Base-by-base conservation (phyloP, 164 flowering plant species). In the Kalanchoe fedtschenkoi region DNA sequence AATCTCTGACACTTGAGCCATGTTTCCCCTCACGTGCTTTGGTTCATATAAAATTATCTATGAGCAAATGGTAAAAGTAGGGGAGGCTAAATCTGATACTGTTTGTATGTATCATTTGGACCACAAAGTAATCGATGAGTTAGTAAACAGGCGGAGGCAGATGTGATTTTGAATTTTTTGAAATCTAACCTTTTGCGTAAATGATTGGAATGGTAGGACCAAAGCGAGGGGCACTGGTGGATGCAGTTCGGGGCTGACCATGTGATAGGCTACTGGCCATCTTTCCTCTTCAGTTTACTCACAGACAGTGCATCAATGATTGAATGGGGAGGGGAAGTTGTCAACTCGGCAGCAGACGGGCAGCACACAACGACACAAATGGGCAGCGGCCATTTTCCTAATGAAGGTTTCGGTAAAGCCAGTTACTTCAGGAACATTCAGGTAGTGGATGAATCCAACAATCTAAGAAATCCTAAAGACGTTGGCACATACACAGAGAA, bases 291-390 rank as follows among this genome's bases (percentile, higher is more conserved):
- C 32, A 24, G 32, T 3, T 51, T 51, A 51, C 56, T 51, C 3
- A 51, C 56, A 13, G 56, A 51, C 56, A 51, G 56, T 51, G 56
- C 56, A 51, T 51, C 56, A 51, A 51, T 51, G 56, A 51, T 51
- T 16, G 56, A 51, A 51, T 51, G 56, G 56, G 56, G 56, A 24
- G 56, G 56, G 15, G 56, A 51, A 51, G 56, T 51, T 51, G 56
- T 51, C 56, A 51, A 51, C n/a, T 51, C 56, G 26, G 56, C 56
- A 3, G 28, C 56, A 51, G 56, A 51, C 17, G 56, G 56, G 32
- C 56, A 51, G 56, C 56, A 51, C 32, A 51, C 56, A 51, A 51
- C 56, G 33, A 51, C 56, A 51, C 56, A 51, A 51, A 51, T 51
- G 56, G 56, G 56, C 32, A 51, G 56, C n/a, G 56, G 56, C 32